Base-by-base conservation (phyloP, 441 rosid genomes). In the Corymbia citriodora region DNA sequence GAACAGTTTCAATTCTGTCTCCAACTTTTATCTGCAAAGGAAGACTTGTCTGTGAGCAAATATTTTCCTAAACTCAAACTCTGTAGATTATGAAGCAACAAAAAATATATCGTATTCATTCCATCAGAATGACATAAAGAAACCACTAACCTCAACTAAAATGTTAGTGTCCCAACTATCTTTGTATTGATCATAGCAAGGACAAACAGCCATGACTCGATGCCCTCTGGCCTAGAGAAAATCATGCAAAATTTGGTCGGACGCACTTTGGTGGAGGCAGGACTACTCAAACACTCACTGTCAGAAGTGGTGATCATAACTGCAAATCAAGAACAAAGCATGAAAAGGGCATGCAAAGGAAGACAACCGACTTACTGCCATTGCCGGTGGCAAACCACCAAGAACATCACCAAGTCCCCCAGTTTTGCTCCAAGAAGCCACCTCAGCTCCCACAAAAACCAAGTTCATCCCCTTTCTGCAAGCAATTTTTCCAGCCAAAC, bases 321-420 rank as follows among this genome's bases (percentile, higher is more conserved):
- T n/a, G 29, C 31, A 83, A 25, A 45, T 49, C 87, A 36, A 29
- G 70, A 63, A 13, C 17, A 33, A 29, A 63, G 15, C 17, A 27
- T 63, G 70, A 29, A 63, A 17, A 63, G 29, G 70, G 29, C 70
- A 4, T 29, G 29, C n/a, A 36, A n/a, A 88, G 36, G 52, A 52
- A 81, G 72, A 79, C 87, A 25, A 33, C 88, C 48, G 53, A 90
- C 96, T 94, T 91, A 97, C 99, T 4, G 98, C 97, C 90, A 96
- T 50, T 57, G 98, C 97, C 14, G 99, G 97, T 53, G 99, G 99
- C 48, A 97, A 93, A 92, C 99, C 99, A 68, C 98, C 99, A 8
- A 96, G 92, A 82, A 97, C 99, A 93, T 98, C 99, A 87, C 99
- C 98, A 59, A 98, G 99, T 25, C 99, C 99, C 89, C 99, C 99